phyloP scores from a whole-genome alignment of 495 filamentous ascomycete species.

The Neohortaea acidophila region DNA sequence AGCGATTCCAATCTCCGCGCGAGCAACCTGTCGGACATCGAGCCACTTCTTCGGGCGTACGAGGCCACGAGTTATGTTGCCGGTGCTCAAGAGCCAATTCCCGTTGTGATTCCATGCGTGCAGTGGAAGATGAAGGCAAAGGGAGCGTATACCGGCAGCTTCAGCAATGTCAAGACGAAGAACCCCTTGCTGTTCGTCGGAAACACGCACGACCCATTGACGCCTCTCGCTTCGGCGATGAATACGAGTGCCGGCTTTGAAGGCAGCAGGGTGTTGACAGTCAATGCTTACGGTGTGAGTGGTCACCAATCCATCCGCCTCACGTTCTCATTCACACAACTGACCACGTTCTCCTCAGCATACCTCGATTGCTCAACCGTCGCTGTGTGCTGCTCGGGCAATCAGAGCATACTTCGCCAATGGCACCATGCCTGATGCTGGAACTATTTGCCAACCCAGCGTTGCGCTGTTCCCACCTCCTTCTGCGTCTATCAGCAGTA shows the following conservation, averaged over 20 bases:
- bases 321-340: too few relatives aligned
- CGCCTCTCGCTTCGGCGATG: conserved; percentile 32
- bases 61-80: neutral
- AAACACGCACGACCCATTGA: conserved; percentile 30
- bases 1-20: neutral
- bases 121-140: conserved; percentile 33
- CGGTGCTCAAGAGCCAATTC: neutral
- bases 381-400: conserved; percentile 31
- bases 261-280: too few relatives aligned
- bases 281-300: too few relatives aligned
- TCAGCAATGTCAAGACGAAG: conserved; percentile 30
- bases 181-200: conserved; percentile 33
- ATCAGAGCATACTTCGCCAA: conserved; percentile 36
- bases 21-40: neutral
- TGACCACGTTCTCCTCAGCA: conserved; percentile 32
- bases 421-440: conserved; percentile 30
- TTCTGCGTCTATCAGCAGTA: too few relatives aligned
- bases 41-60: neutral
- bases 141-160: conserved; percentile 30
- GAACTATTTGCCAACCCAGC: conserved; percentile 31
- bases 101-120: conserved; percentile 18
- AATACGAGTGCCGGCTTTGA: conserved; percentile 39
- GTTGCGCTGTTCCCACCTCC: too few relatives aligned
- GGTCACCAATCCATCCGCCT: too few relatives aligned
- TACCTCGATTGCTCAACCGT: conserved; percentile 32